Evolutionary conservation across 805 yeast species (phyloP).

Genomic region (Saturnispora bothae): DNA sequence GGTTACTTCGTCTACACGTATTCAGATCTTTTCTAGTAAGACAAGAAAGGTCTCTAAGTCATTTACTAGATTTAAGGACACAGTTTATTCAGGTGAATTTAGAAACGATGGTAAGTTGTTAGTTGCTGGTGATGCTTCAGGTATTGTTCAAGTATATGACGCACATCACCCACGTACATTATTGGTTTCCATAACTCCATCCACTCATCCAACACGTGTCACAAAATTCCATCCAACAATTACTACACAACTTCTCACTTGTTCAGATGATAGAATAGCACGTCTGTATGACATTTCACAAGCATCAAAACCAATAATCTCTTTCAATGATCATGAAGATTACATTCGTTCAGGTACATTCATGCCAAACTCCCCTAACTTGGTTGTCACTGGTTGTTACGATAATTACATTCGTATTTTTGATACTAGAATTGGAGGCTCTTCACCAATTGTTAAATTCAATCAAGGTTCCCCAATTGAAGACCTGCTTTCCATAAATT

Average conservation of each 20-base stretch:
- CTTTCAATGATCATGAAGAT: constrained; percentile 71
- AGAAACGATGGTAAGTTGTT: constrained; percentile 84
- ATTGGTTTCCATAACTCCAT: constrained; percentile 71
- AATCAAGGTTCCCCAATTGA: constrained; percentile 79
- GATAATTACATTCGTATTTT: constrained; percentile 79
- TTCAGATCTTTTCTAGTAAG: constrained; percentile 87
- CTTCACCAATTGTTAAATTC: constrained; percentile 50
- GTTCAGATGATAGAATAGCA: constrained; percentile 83
- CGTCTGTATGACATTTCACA: constrained; percentile 82
- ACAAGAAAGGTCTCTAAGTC: constrained; percentile 87
- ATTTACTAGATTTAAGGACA: constrained; percentile 78
- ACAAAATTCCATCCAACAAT: constrained; percentile 80
- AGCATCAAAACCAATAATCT: constrained; percentile 59
- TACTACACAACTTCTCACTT: constrained; percentile 68
- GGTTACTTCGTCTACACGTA: constrained; percentile 80
- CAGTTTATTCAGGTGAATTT: constrained; percentile 85
- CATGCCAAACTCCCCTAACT: constrained; percentile 55
- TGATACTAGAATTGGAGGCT: constrained; percentile 52
- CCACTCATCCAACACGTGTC: constrained; percentile 83
- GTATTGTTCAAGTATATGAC: constrained; percentile 84
- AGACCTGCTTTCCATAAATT: constrained; percentile 61
- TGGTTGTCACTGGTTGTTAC: constrained; percentile 88
- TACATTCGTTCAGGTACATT: constrained; percentile 77
- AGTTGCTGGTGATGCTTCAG: constrained; percentile 93
- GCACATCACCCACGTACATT: constrained; percentile 63